Base-by-base conservation (phyloP, 2,329 filamentous ascomycete genomes). In the Hymenoscyphus occultus region DNA sequence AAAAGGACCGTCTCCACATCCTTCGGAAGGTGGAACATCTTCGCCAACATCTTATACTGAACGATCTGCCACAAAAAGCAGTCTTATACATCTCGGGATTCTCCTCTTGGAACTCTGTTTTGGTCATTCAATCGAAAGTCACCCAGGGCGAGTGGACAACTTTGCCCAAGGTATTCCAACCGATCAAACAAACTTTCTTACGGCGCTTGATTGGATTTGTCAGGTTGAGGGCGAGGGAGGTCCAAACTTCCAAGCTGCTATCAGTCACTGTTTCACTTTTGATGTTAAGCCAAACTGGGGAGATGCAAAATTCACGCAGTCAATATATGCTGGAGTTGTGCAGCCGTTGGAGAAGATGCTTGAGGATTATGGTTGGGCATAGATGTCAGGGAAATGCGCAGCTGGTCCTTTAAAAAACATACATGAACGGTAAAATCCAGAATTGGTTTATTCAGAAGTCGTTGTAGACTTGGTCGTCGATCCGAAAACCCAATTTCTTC, bases 61-160 rank as follows among this genome's bases (percentile, higher is more conserved):
- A 2, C 31, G n/a, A 57, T 58, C 42, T 60, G 64, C 7, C 40
- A 61, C 39, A 31, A 54, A 13, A 56, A 65, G 2, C 70, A 69
- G 3, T 54, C 63, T 72, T 5, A 66, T 16, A 5, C 59, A 67
- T 39, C 67, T 74, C 5, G 71, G 70, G 1, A 74, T 71, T 16
- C 42, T 73, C 2, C 64, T 74, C 0, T 67, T 74, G 0, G 72
- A 74, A 60, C 66, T 74, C 7, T 72, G 70, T 31, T 73, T 70
- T 54, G 70, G 71, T 1, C 42, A 71, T 63, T 10, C 66, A 5
- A 70, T 74, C 7, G 72, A 73, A 58, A 60, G 56, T 6, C 68
- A 71, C 45, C 60, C 40, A 35, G 62, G 40, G 3, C 16, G 13
- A 19, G 31, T 1, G 28, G 64, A 68, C 39, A 16, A 48, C 16